Percentiles rank a stretch among this genome's conserved stretches.
phyloP scores from a whole-genome alignment of 768 basidiomycete species.

The Pholiota molesta region DNA sequence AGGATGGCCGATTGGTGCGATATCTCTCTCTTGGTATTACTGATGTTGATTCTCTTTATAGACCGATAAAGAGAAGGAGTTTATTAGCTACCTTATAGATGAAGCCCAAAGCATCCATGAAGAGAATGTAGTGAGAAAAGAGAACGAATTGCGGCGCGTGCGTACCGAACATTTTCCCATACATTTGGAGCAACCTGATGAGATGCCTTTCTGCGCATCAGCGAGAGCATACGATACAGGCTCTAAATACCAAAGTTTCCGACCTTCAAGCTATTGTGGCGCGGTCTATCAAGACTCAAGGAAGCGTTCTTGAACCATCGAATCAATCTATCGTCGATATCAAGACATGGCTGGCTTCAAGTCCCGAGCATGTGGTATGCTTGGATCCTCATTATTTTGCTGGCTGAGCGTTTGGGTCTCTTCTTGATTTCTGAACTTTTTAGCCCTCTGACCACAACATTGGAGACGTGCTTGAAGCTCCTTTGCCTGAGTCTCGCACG shows the following conservation, averaged over 20 bases:
- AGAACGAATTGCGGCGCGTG: constrained; percentile 59
- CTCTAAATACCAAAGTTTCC: constrained; percentile 45
- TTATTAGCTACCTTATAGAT: constrained; percentile 48
- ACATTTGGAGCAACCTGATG: neutral
- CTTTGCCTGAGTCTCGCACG: neutral
- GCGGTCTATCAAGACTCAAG: constrained; percentile 43
- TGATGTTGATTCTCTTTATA: constrained; percentile 23
- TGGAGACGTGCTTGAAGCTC: neutral
- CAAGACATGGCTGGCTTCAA: constrained; percentile 41
- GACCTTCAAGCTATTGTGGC: constrained; percentile 51
- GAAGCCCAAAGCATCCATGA: constrained; percentile 52
- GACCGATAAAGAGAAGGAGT: constrained; percentile 52
- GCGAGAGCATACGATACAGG: constrained; percentile 51
- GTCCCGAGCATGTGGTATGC: constrained; percentile 22
- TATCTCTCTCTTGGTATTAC: neutral
- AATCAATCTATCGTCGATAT: constrained; percentile 43
- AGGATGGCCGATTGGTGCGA: constrained; percentile 49
- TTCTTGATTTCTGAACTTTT: neutral
- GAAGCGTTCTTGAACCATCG: constrained; percentile 25
- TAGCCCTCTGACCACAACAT: neutral
- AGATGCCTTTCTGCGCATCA: constrained; percentile 24
- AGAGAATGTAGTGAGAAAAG: constrained; percentile 53
- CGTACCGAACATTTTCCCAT: constrained; percentile 13
- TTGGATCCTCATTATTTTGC: neutral
- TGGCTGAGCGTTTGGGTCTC: neutral